Conservation (phyloP, 306 rosid genomes). For the Lathyrus aphaca region DNA sequence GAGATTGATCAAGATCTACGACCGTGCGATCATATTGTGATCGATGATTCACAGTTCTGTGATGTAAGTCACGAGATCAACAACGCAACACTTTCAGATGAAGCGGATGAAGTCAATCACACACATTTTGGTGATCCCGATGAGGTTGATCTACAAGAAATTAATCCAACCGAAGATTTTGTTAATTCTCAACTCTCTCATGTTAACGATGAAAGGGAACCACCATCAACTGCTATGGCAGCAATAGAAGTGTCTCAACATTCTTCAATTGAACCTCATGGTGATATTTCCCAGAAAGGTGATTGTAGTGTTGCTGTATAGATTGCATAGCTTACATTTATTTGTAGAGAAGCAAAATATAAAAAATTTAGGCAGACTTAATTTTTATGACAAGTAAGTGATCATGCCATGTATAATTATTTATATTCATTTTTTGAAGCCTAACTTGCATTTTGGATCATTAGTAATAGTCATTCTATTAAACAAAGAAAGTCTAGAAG, state of each 20-base stretch:
- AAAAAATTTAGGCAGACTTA: conserved; percentile 36
- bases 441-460: conserved; percentile 38
- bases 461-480: background rate
- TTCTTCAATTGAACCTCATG: conserved; percentile 61
- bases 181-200: conserved; percentile 50
- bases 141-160: conserved; percentile 36
- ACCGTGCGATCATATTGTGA: conserved; percentile 40
- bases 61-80: conserved; percentile 40
- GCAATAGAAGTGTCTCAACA: conserved; percentile 59
- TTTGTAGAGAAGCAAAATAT: conserved; percentile 56
- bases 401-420: conserved; percentile 44
- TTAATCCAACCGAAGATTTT: conserved; percentile 40
- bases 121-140: conserved; percentile 35
- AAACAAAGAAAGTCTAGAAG: too few relatives aligned
- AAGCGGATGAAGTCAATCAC: conserved; percentile 43
- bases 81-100: conserved; percentile 36
- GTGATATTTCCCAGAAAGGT: conserved; percentile 68
- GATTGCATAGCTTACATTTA: conserved; percentile 44
- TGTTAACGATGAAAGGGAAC: conserved; percentile 48
- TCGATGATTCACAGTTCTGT: conserved; percentile 40
- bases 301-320: conserved; percentile 70
- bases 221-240: conserved; percentile 42
- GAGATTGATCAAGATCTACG: conserved; percentile 44
- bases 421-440: conserved; percentile 45
- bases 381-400: conserved; percentile 39